Evolutionary conservation across 1,139 yeast species (phyloP).

Genomic region (Taphrina confusa): DNA sequence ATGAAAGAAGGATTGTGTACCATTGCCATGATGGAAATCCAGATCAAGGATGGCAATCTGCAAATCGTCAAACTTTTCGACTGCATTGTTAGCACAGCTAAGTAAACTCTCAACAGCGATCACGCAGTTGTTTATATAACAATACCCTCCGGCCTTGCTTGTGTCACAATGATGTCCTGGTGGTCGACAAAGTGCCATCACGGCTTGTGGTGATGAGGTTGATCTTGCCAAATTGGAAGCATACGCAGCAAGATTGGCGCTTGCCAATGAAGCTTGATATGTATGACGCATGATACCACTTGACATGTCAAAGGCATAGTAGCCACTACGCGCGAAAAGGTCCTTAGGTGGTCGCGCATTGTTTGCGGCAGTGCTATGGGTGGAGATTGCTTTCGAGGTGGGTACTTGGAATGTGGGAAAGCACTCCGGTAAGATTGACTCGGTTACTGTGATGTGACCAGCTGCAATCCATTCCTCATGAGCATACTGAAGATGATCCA

Average conservation of each 20-base stretch:
- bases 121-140: slow-evolving; percentile 16
- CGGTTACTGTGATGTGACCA: neutral
- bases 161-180: slow-evolving; percentile 24
- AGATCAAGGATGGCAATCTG: slow-evolving; percentile 2
- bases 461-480: slow-evolving; percentile 1
- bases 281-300: slow-evolving; percentile 7
- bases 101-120: neutral
- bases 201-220: neutral
- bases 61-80: neutral
- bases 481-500: neutral
- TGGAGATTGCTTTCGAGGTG: neutral
- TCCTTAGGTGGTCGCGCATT: slow-evolving; percentile 2
- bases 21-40: slow-evolving; percentile 30
- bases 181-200: slow-evolving; percentile 22
- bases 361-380: neutral
- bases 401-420: slow-evolving; percentile 7
- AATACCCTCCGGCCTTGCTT: slow-evolving; percentile 19
- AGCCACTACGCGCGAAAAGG: slow-evolving; percentile 11
- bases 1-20: slow-evolving; percentile 13
- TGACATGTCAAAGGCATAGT: slow-evolving; percentile 17
- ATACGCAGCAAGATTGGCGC: neutral
- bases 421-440: slow-evolving; percentile 10
- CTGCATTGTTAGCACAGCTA: neutral
- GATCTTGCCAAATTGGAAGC: neutral
- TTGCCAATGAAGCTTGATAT: neutral